phyloP scores from a whole-genome alignment of 2,329 filamentous ascomycete genomes.

The Cladosporium halotolerans region DNA sequence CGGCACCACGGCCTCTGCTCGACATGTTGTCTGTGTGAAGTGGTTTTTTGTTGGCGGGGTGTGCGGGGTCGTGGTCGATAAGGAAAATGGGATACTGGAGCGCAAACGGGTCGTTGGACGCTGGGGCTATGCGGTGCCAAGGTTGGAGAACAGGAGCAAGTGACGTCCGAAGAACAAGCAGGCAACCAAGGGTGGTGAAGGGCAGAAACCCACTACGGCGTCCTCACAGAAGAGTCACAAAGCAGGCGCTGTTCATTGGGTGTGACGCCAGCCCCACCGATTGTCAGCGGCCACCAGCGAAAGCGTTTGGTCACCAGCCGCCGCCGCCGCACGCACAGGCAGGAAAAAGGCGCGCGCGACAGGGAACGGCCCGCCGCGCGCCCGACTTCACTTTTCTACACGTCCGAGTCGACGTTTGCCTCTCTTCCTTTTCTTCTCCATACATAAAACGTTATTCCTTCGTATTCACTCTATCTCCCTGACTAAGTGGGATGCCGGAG shows the following conservation, averaged over 20 bases:
- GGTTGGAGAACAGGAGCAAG: too few relatives aligned
- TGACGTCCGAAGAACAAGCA: too few relatives aligned
- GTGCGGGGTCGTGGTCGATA: not conserved
- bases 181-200: too few relatives aligned
- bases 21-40: slow-evolving; percentile 44
- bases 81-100: too few relatives aligned
- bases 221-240: slow-evolving; percentile 2
- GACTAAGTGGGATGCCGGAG: slow-evolving; percentile 52
- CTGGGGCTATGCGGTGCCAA: too few relatives aligned
- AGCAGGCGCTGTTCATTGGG: slow-evolving; percentile 4
- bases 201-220: too few relatives aligned
- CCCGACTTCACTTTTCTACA: slow-evolving; percentile 42
- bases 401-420: slow-evolving; percentile 19
- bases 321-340: too few relatives aligned
- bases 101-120: too few relatives aligned
- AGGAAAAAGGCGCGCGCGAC: too few relatives aligned
- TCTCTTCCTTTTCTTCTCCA: slow-evolving; percentile 26
- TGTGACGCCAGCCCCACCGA: not conserved
- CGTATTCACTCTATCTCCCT: slow-evolving; percentile 64
- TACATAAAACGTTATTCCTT: slow-evolving; percentile 38
- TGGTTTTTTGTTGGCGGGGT: slow-evolving; percentile 7
- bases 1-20: slow-evolving; percentile 59
- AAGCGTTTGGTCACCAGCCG: not conserved
- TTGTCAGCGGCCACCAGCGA: not conserved
- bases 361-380: not conserved